These are phyloP conservation scores for Arthrobotrys pseudoclavata DNA, from an alignment of 2,329 filamentous ascomycete genomes.

Conservation along the genomic window DNA sequence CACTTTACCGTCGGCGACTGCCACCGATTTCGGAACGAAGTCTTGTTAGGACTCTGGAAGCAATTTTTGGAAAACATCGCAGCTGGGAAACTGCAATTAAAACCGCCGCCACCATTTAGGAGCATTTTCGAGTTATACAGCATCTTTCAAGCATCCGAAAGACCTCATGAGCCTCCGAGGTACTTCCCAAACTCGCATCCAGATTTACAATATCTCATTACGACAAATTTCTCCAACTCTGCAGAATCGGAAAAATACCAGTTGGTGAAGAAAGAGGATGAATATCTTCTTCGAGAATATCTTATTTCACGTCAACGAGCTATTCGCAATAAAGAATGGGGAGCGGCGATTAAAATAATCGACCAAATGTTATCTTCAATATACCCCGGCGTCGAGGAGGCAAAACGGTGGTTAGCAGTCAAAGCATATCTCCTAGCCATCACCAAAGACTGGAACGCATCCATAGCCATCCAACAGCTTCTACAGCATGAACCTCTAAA, in stretches of 20 bases:
- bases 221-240: neutral
- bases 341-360: neutral
- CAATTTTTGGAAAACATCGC: neutral
- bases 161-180: neutral
- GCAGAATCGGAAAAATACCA: neutral
- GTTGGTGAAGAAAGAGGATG: neutral
- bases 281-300: neutral
- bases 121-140: neutral
- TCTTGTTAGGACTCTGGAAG: neutral
- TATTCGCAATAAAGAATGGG: conserved; percentile 11
- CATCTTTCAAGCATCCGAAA: neutral
- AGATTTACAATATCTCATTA: conserved; percentile 1
- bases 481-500: neutral
- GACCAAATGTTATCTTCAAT: conserved; percentile 13
- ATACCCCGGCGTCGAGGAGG: conserved; percentile 12
- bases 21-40: neutral
- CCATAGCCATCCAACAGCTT: neutral
- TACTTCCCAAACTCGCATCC: neutral
- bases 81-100: neutral
- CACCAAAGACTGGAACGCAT: neutral
- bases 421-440: conserved; percentile 17
- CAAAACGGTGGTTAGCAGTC: conserved; percentile 13
- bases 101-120: neutral
- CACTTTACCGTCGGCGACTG: neutral
- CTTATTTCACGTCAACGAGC: neutral